Evolutionary conservation across 257 asterid genomes (phyloP), one percentile per base, ranked within the genome.

Genomic region (Petunia secreta): DNA sequence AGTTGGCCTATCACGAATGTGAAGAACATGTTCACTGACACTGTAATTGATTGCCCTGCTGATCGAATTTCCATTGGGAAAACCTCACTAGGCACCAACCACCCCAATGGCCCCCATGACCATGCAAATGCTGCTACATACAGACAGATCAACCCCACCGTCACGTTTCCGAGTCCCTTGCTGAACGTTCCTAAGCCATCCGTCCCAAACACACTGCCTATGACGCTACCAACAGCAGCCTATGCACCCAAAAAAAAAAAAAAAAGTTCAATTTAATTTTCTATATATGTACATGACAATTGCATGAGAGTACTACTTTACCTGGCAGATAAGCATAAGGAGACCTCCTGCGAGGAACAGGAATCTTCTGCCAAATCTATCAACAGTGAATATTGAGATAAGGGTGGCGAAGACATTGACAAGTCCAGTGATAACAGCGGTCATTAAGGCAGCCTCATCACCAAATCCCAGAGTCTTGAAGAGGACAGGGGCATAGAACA

Each of bases 61-160:
- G 97, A 94, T 37, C 98, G 87, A 14, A 94, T 88, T 69, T 94
- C 98, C 0, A 94, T 77, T 0, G 98, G 96, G 83, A 93, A 89
- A 8, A 93, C 91, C 76, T 93, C 97, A 80, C 98, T 93, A 0
- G 97, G 97, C 48, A 94, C 97, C 6, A 94, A 74, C 98, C 98
- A 92, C 1, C 97, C 98, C 4, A 94, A 82, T 1, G 98, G 98
- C 0, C 98, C 98, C 98, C 98, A 94, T 39, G 98, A 94, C 97
- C 96, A 90, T 0, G 97, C 93, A 58, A 93, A 92, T 40, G 91
- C 98, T 2, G 93, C 87, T 0, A 94, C 98, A 8, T 92, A 94
- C 11, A 91, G 73, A 74, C 98, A 94, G 13, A 94, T 92, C n/a
- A 94, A 86, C 64, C 80, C 75, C 37, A 94, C 95, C 59, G 92